Conservation (phyloP, 2,329 filamentous ascomycete species). For the Penicillium sp. region DNA sequence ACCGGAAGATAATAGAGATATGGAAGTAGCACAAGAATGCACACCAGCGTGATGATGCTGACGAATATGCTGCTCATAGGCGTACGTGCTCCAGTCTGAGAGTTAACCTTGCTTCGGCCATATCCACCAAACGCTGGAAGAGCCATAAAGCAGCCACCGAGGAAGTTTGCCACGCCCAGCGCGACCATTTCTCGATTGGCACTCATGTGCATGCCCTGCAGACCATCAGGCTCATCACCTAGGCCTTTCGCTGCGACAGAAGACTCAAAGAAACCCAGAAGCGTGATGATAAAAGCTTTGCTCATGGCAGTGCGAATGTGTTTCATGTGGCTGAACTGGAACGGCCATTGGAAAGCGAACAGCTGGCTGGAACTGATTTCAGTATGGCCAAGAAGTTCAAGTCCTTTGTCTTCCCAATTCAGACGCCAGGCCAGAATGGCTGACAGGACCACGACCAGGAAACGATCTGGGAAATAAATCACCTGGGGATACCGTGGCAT, state of each 20-base stretch:
- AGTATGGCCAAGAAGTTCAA: conserved; percentile 79
- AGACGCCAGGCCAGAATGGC: conserved; percentile 74
- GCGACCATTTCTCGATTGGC: conserved; percentile 92
- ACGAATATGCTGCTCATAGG: conserved; percentile 91
- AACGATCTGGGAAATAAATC: conserved; percentile 88
- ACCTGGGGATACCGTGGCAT: conserved; percentile 76
- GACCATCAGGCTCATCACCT: conserved; percentile 61
- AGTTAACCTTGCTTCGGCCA: conserved; percentile 92
- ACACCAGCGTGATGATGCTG: conserved; percentile 75
- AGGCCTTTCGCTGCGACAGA: conserved; percentile 93
- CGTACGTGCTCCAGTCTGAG: conserved; percentile 83
- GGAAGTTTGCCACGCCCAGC: conserved; percentile 83
- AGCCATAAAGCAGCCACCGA: conserved; percentile 87
- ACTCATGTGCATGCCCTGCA: conserved; percentile 78
- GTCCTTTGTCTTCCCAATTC: conserved; percentile 73
- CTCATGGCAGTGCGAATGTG: conserved; percentile 84
- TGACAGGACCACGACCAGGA: conserved; percentile 81
- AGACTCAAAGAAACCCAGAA: conserved; percentile 98
- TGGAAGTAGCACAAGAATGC: conserved; percentile 76
- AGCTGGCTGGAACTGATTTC: conserved; percentile 66
- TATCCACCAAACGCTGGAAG: conserved; percentile 95
- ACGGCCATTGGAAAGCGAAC: conserved; percentile 84
- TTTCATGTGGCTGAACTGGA: conserved; percentile 69
- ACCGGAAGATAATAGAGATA: conserved; percentile 96
- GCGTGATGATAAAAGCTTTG: conserved; percentile 86